These are phyloP conservation scores for Volvox reticuliferus DNA, from an alignment of 139 green algal genomes.

Conservation along the genomic window DNA sequence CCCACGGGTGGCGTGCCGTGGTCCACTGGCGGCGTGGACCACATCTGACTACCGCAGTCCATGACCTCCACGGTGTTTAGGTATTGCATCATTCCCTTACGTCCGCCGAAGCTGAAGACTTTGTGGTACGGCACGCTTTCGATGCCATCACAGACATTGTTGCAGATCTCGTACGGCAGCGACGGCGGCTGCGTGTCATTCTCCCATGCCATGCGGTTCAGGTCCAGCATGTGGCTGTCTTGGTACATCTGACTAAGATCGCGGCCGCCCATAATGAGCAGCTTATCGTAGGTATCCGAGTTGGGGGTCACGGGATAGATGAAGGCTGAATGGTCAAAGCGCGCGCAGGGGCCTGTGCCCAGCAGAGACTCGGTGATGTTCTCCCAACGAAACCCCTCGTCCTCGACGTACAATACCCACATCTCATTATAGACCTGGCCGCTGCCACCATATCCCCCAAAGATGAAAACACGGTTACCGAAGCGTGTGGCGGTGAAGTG, in stretches of 20 bases:
- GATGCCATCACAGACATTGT: constrained; percentile 80
- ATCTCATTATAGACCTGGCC: constrained; percentile 84
- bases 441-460: constrained; percentile 86
- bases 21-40: constrained; percentile 74
- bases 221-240: constrained; percentile 84
- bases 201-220: constrained; percentile 80
- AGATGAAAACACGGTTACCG: constrained; percentile 77
- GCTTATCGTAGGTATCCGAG: constrained; percentile 78
- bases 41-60: constrained; percentile 82
- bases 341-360: constrained; percentile 63
- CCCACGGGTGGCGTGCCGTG: constrained; percentile 50
- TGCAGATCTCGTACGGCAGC: constrained; percentile 78
- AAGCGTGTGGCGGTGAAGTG: constrained; percentile 85
- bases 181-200: constrained; percentile 60
- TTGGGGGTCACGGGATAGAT: constrained; percentile 76
- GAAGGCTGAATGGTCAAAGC: constrained; percentile 84
- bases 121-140: constrained; percentile 92
- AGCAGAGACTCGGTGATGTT: constrained; percentile 62
- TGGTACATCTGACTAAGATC: constrained; percentile 82
- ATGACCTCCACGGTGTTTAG: constrained; percentile 83
- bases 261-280: constrained; percentile 86
- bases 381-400: constrained; percentile 67
- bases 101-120: constrained; percentile 89
- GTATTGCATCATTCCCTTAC: constrained; percentile 85
- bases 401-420: constrained; percentile 76